Base-by-base conservation (phyloP, 2,329 filamentous ascomycete genomes). In the Ilyonectria destructans region DNA sequence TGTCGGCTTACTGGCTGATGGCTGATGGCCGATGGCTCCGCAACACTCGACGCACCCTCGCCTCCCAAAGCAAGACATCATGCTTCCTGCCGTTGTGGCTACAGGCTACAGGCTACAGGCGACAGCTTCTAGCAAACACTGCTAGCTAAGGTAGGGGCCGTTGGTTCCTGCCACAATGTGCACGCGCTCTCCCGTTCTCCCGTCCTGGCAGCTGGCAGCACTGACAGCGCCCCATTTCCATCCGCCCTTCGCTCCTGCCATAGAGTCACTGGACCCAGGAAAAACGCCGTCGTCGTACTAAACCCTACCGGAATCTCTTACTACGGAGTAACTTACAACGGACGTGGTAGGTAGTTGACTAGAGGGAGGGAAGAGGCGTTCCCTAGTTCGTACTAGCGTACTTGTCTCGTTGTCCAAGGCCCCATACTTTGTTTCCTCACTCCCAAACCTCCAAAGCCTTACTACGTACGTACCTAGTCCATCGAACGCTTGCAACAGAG, bases 41-140 rank as follows among this genome's bases (percentile, higher is more conserved):
- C 62, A 59, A 58, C 45, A 45, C 65, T 70, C 66, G 51, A 62
- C 63, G 49, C 58, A 49, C 49, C 29, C 49, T 69, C 69, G 56
- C 29, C 43, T 68, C 48, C 60, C 49, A 71, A 69, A 56, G 52
- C 65, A 63, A 69, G 56, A 70, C 62, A 63, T 68, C 48, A 57
- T n/a, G 52, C 49, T 23, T 62, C 33, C 45, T 58, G 33, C 52
- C n/a, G 40, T 46, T 60, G 57, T 56, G 51, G 57, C 56, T 45
- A 49, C 49, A n/a, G n/a, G n/a, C n/a, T n/a, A n/a, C n/a, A 40
- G 37, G 23, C 23, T n/a, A 37, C n/a, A 19, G 19, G 26, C 10
- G 12, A 46, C 52, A 51, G 63, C 52, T 58, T 37, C 23, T 52
- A 29, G 31, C 26, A 48, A 54, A 46, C 46, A 52, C 46, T 56